phyloP scores from a whole-genome alignment of 306 rosid genomes.

The Acacia acuminata region DNA sequence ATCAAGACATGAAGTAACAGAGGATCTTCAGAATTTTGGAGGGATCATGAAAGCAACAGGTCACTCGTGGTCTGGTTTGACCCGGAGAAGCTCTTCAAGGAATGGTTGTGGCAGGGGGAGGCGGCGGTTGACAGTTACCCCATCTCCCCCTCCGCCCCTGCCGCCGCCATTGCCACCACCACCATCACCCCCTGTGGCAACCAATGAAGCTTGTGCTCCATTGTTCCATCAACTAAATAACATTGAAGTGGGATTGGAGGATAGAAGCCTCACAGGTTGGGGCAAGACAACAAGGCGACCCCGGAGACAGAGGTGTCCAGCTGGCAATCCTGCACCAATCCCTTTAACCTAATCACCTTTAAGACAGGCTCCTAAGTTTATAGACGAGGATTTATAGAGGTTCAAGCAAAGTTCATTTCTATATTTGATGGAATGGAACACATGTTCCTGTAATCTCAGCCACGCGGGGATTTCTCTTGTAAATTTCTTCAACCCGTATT shows the following conservation, averaged over 20 bases:
- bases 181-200: constrained; percentile 30
- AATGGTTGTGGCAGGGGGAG: constrained; percentile 86
- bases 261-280: constrained; percentile 94
- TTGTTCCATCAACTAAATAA: constrained; percentile 63
- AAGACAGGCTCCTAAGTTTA: constrained; percentile 54
- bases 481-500: constrained; percentile 59
- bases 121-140: constrained; percentile 51
- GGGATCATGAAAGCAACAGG: constrained; percentile 92
- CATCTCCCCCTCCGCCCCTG: constrained; percentile 53
- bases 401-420: constrained; percentile 50
- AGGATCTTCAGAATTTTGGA: constrained; percentile 94
- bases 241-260: constrained; percentile 79
- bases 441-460: constrained; percentile 48
- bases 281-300: constrained; percentile 97
- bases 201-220: constrained; percentile 49
- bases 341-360: constrained; percentile 60
- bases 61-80: constrained; percentile 78
- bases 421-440: constrained; percentile 47
- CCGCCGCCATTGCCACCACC: constrained; percentile 64
- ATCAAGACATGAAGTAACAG: constrained; percentile 95
- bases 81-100: constrained; percentile 80
- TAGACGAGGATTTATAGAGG: constrained; percentile 66
- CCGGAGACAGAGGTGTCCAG: constrained; percentile 87
- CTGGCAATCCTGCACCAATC: constrained; percentile 64
- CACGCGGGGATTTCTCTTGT: constrained; percentile 61